These are phyloP conservation scores for Seiridium cupressi DNA, from an alignment of 2,329 filamentous ascomycete genomes.

Conservation along the genomic window DNA sequence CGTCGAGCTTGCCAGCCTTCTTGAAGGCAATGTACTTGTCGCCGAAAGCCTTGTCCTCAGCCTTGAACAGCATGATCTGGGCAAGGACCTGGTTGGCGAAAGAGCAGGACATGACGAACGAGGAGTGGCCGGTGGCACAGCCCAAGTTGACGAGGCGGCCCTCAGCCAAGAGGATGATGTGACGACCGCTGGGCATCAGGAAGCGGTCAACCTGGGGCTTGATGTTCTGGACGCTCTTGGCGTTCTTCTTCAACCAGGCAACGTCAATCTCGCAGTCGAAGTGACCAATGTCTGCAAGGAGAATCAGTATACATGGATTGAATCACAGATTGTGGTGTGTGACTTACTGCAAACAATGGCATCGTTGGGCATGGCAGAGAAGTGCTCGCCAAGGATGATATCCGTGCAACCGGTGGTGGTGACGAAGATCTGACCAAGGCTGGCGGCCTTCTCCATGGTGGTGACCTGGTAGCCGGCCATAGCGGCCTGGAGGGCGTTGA, in stretches of 20 bases:
- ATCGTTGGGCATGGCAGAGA: slow-evolving; percentile 94
- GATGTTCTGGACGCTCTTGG: slow-evolving; percentile 93
- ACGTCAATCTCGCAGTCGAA: slow-evolving; percentile 99
- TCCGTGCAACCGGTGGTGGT: slow-evolving; percentile 99
- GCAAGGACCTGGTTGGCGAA: slow-evolving; percentile 99
- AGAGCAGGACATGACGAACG: slow-evolving; percentile 99
- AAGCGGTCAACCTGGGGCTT: slow-evolving; percentile 99
- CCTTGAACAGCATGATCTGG: slow-evolving; percentile 98
- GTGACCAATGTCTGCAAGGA: slow-evolving; percentile 83
- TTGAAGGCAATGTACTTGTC: slow-evolving; percentile 96
- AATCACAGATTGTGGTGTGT: not conserved
- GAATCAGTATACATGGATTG: slow-evolving; percentile 10
- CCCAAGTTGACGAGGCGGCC: slow-evolving; percentile 99
- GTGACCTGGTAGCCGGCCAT: slow-evolving; percentile 96
- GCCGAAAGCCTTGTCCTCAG: slow-evolving; percentile 79
- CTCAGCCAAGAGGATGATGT: slow-evolving; percentile 98
- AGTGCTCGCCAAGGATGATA: slow-evolving; percentile 89
- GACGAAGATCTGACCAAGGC: slow-evolving; percentile 93
- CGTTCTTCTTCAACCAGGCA: slow-evolving; percentile 98
- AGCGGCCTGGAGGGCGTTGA: slow-evolving; percentile 98
- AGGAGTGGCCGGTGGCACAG: slow-evolving; percentile 98
- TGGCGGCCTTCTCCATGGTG: slow-evolving; percentile 95
- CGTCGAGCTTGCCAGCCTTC: slow-evolving; percentile 83
- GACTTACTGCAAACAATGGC: slow-evolving; percentile 93
- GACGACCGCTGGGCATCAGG: slow-evolving; percentile 87